A percentile compares a stretch with the other conserved stretches of the same genome.
Conservation (phyloP, 164 flowering plant genomes). For the Nelumbo lutea region DNA sequence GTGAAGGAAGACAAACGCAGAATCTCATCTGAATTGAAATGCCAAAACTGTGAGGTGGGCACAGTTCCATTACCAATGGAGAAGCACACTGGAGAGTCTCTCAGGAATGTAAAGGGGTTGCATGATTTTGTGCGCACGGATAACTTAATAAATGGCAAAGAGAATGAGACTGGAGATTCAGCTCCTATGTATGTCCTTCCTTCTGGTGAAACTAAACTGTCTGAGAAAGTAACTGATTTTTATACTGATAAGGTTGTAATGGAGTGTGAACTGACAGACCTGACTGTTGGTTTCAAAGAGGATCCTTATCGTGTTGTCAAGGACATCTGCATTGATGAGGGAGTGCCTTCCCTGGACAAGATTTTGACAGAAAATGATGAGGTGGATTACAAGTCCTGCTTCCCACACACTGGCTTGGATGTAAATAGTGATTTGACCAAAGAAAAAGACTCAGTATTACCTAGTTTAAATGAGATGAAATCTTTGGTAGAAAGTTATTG, state of each 20-base stretch:
- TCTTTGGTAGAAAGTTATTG: constrained; percentile 15
- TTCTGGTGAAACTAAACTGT: constrained; percentile 10
- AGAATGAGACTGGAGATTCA: constrained; percentile 11
- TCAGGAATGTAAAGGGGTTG: constrained; percentile 11
- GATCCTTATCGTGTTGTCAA: constrained; percentile 34
- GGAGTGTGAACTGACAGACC: constrained; percentile 41
- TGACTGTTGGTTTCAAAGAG: constrained; percentile 41
- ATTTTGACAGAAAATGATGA: constrained; percentile 24
- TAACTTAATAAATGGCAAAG: constrained; percentile 15
- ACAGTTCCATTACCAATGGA: constrained; percentile 13
- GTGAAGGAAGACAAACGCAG: constrained; percentile 18
- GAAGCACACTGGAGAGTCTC: constrained; percentile 15
- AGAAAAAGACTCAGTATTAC: constrained; percentile 11
- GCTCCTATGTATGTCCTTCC: constrained; percentile 8
- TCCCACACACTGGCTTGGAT: constrained; percentile 19
- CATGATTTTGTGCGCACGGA: constrained; percentile 17
- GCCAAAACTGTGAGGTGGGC: not conserved
- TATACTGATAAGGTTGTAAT: constrained; percentile 44
- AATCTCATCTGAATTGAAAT: constrained; percentile 13
- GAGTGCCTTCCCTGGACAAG: constrained; percentile 39
- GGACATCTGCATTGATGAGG: constrained; percentile 68
- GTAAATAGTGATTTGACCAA: constrained; percentile 13
- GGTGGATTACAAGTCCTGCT: constrained; percentile 15
- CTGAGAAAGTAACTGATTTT: constrained; percentile 26
- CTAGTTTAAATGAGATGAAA: constrained; percentile 9